Evolutionary conservation across 2,329 filamentous ascomycete genomes (phyloP), one percentile per base, ranked within the genome.

Genomic region (Grosmannia huntii): DNA sequence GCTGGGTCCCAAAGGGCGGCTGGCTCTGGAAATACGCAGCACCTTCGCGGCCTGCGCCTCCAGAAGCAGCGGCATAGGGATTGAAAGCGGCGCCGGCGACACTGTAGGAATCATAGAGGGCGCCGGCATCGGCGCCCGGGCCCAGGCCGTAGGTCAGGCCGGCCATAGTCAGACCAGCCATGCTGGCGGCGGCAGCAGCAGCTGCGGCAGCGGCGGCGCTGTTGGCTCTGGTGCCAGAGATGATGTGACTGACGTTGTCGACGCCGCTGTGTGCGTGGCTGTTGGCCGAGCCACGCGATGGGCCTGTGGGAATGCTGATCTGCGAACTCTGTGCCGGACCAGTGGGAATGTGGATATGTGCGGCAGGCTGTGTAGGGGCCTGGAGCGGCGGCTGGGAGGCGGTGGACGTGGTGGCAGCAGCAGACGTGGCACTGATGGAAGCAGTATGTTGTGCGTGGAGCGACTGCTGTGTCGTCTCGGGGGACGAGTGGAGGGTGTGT

Each of bases 31-130:
- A 95, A 69, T 85, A 95, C 2, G 82, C 76, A 19, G 82, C 75
- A 5, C 79, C 80, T 59, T 78, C 74, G 6, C 78, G 74, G 53
- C 91, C 73, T 23, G 76, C 74, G 23, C 75, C 75, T 55, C 82
- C 79, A 60, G 94, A 87, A 64, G 90, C 44, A 12, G 53, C 85
- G 2, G 85, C 83, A 70, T 95, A 96, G 1, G 90, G 89, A 65
- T 89, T 90, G 62, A 78, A 84, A 51, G 77, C 81, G 27, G 58
- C 56, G 6, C 50, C 38, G 9, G 56, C 57, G 3, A 56, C 54
- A 7, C 27, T 48, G 16, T 38, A 63, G 6, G 58, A 28, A 6
- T 63, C 62, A 27, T 54, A 63, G 10, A 63, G 41, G 12, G 54
- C 56, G 21, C 4, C 14, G 31, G 31, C 31, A 33, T 62, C 61